Evolutionary conservation across 306 rosid genomes (phyloP).

Genomic region (Dryas drummondii): DNA sequence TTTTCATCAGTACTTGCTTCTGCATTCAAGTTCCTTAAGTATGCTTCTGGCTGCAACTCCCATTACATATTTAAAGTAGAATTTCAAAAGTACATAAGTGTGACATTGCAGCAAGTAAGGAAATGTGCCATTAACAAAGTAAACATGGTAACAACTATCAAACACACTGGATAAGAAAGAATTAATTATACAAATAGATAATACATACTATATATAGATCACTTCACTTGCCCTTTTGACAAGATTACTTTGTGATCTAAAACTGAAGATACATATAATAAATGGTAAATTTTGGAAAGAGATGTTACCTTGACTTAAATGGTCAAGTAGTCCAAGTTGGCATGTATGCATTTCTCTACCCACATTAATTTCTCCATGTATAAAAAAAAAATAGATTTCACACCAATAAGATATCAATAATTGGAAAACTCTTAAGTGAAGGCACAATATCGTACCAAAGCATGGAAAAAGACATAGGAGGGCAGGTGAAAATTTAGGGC

Average conservation of each 20-base stretch:
- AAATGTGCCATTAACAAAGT: background rate
- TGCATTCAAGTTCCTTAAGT: constrained; percentile 49
- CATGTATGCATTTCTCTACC: constrained; percentile 60
- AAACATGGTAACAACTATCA: background rate
- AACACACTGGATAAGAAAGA: background rate
- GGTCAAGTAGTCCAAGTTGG: constrained; percentile 57
- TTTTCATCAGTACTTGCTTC: constrained; percentile 19
- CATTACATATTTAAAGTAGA: constrained; percentile 20
- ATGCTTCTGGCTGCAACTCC: constrained; percentile 46
- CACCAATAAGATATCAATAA: constrained; percentile 7
- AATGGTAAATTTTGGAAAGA: background rate
- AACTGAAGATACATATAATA: background rate
- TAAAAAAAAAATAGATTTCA: constrained; percentile 23
- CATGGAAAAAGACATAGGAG: background rate
- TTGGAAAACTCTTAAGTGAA: constrained; percentile 16
- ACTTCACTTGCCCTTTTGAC: background rate
- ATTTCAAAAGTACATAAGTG: constrained; percentile 1
- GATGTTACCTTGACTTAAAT: constrained; percentile 51
- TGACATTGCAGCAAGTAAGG: background rate
- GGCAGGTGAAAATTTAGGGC: background rate
- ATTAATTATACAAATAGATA: background rate
- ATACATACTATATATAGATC: background rate
- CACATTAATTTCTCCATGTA: constrained; percentile 30
- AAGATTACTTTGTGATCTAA: background rate
- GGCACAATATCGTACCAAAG: background rate